These are phyloP conservation scores for Loxodes magnus DNA, from an alignment of 73 alveolate genomes.

Conservation along the genomic window DNA sequence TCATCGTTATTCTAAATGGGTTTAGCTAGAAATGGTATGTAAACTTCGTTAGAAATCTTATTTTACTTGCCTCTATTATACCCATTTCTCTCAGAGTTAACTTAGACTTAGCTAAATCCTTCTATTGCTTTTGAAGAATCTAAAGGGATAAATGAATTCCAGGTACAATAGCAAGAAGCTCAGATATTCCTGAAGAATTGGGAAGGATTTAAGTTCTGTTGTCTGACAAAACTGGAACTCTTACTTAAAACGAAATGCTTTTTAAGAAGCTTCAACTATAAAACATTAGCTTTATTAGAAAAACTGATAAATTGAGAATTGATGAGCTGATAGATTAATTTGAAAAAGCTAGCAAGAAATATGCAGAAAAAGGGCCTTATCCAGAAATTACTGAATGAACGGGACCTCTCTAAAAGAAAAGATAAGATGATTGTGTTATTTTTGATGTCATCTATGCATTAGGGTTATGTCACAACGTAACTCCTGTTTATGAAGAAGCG, in stretches of 20 bases:
- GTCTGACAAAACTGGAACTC: slow-evolving; percentile 92
- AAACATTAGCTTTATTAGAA: slow-evolving; percentile 36
- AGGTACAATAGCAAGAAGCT: slow-evolving; percentile 78
- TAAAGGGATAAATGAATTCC: slow-evolving; percentile 64
- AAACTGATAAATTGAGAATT: slow-evolving; percentile 38
- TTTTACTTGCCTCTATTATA: slow-evolving; percentile 66
- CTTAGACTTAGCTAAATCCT: slow-evolving; percentile 74
- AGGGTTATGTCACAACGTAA: slow-evolving; percentile 83
- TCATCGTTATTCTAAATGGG: slow-evolving; percentile 51
- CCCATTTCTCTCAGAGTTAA: slow-evolving; percentile 86
- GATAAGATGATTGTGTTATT: too few species aligned
- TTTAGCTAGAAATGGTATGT: slow-evolving; percentile 51
- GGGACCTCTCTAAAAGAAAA: slow-evolving; percentile 13
- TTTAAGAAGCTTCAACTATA: slow-evolving; percentile 54
- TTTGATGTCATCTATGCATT: slow-evolving; percentile 72
- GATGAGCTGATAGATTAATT: slow-evolving; percentile 12
- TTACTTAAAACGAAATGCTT: slow-evolving; percentile 86
- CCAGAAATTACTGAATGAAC: neutral
- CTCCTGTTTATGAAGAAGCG: slow-evolving; percentile 61
- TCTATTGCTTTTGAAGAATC: slow-evolving; percentile 52
- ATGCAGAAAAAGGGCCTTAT: neutral
- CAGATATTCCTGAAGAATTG: slow-evolving; percentile 84
- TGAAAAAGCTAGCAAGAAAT: neutral
- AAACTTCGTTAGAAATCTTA: slow-evolving; percentile 62
- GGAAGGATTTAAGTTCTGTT: slow-evolving; percentile 72